A percentile compares a stretch with the other conserved stretches of the same genome.
Conservation (phyloP, 2,329 filamentous ascomycete species). For the Fusarium sp. region DNA sequence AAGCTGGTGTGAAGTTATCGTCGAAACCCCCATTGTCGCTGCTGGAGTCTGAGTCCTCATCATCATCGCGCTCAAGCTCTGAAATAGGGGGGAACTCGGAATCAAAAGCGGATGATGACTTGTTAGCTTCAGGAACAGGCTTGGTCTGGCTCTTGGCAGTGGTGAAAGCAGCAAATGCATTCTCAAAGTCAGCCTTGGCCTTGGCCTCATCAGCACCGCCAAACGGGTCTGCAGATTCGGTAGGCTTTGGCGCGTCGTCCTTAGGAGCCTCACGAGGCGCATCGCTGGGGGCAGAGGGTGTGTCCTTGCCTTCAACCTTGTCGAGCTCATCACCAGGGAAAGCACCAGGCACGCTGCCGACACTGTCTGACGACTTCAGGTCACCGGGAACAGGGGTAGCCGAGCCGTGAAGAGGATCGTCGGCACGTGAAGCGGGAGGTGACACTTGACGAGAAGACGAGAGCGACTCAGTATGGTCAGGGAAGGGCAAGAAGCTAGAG, state of each 20-base stretch:
- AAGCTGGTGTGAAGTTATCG: constrained; percentile 86
- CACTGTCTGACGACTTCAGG: constrained; percentile 34
- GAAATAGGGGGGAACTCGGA: constrained; percentile 94
- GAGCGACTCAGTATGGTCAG: constrained; percentile 75
- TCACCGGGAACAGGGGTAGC: constrained; percentile 49
- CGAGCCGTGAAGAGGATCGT: constrained; percentile 60
- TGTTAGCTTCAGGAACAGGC: constrained; percentile 58
- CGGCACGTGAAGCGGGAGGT: constrained; percentile 73
- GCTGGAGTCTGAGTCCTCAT: constrained; percentile 83
- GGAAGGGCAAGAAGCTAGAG: constrained; percentile 81
- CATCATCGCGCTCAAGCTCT: constrained; percentile 80
- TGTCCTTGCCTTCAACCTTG: constrained; percentile 52
- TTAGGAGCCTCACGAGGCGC: constrained; percentile 32
- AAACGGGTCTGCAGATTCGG: constrained; percentile 65
- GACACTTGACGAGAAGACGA: constrained; percentile 85
- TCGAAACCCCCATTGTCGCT: constrained; percentile 89
- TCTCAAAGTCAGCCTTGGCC: constrained; percentile 87
- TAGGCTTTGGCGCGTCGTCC: constrained; percentile 42
- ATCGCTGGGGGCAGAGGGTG: constrained; percentile 53
- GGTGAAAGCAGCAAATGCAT: constrained; percentile 84
- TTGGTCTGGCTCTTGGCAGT: constrained; percentile 66
- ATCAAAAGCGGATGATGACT: constrained; percentile 69
- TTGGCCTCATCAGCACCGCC: constrained; percentile 67
- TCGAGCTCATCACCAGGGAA: constrained; percentile 57
- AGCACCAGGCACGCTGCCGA: constrained; percentile 49